Evolutionary conservation across 176 grass and related monocot species (phyloP).

Genomic region (Pontederia paniculata): DNA sequence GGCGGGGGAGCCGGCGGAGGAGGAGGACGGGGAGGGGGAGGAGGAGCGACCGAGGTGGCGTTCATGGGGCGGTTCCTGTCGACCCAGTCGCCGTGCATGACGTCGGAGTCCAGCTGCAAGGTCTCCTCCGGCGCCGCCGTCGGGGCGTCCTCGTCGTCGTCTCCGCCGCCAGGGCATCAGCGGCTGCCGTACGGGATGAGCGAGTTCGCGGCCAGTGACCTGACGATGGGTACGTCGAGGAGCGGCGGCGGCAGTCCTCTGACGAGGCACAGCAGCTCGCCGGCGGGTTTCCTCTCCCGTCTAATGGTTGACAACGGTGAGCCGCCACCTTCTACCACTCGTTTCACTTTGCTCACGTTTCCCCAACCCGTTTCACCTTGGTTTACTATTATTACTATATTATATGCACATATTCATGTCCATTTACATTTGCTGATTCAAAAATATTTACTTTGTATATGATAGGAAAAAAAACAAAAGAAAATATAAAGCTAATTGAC

Average conservation of each 20-base stretch:
- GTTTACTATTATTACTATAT: too few species aligned
- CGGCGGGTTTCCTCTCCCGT: constrained; percentile 76
- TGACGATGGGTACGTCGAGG: neutral
- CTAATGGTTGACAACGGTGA: constrained; percentile 52
- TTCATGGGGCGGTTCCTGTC: constrained; percentile 45
- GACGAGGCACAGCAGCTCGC: constrained; percentile 65
- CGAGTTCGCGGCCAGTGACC: neutral
- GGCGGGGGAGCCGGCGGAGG: constrained; percentile 3
- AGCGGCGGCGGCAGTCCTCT: constrained; percentile 31
- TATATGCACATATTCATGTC: too few species aligned
- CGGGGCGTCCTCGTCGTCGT: neutral
- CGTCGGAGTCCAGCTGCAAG: constrained; percentile 15
- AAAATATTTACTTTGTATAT: too few species aligned
- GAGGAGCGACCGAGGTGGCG: neutral
- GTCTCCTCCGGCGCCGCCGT: constrained; percentile 16
- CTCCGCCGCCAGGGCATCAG: neutral
- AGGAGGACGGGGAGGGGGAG: neutral
- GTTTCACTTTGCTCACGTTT: neutral
- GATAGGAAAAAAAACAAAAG: too few species aligned
- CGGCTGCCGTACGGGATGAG: neutral
- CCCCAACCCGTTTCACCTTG: neutral
- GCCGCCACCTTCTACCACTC: neutral
- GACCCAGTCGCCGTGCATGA: constrained; percentile 23
- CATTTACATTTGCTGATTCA: too few species aligned
- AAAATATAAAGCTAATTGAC: too few species aligned